phyloP scores from a whole-genome alignment of 495 filamentous ascomycete species.

The Aspergillus egyptiacus region DNA sequence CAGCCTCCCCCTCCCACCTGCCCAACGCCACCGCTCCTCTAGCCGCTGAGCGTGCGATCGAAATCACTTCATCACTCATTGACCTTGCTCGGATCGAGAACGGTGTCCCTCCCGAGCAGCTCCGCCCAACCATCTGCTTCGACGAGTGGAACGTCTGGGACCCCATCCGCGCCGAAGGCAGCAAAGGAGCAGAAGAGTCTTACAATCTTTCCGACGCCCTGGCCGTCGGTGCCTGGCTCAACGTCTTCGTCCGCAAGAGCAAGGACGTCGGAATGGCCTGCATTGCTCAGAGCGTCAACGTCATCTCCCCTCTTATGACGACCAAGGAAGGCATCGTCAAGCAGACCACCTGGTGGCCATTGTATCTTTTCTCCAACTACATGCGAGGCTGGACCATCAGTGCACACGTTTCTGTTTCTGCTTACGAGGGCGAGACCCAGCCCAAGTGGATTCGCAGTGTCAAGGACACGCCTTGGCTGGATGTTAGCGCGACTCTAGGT shows the following conservation, averaged over 20 bases:
- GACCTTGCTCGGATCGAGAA: constrained; percentile 71
- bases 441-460: constrained; percentile 59
- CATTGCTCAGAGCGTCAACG: constrained; percentile 74
- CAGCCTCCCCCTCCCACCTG: constrained; percentile 47
- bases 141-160: constrained; percentile 90
- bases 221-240: constrained; percentile 67
- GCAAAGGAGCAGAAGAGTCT: constrained; percentile 59
- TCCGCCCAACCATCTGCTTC: constrained; percentile 66
- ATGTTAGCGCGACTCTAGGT: constrained; percentile 59
- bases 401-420: constrained; percentile 51
- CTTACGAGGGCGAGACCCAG: constrained; percentile 58
- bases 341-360: constrained; percentile 75
- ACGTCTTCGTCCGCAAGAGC: constrained; percentile 74
- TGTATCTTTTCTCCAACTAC: constrained; percentile 63
- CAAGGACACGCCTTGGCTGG: constrained; percentile 63
- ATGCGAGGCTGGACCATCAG: constrained; percentile 67
- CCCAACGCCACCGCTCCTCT: constrained; percentile 62
- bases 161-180: constrained; percentile 62
- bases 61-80: constrained; percentile 60
- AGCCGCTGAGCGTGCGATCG: constrained; percentile 66
- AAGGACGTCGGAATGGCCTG: constrained; percentile 71
- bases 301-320: constrained; percentile 73
- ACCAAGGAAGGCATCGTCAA: constrained; percentile 54
- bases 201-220: constrained; percentile 74
- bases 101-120: constrained; percentile 48